These are phyloP conservation scores for Eimeria maxima DNA, from an alignment of 169 alveolate species.

Conservation along the genomic window DNA sequence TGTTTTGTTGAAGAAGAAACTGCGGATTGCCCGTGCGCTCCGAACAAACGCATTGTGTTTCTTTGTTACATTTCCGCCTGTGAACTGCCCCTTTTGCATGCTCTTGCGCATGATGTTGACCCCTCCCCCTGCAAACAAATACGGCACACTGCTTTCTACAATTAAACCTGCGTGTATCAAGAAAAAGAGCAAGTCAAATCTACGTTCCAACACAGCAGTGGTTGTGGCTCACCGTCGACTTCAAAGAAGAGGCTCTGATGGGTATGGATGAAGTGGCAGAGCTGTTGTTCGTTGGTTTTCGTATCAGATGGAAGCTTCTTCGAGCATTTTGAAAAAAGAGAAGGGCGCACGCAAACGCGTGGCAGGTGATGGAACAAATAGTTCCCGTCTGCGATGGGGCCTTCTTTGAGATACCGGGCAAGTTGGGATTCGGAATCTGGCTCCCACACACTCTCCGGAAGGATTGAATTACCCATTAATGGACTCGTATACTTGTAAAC, in stretches of 20 bases:
- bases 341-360: constrained; percentile 47
- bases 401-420: constrained; percentile 1
- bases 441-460: constrained; percentile 67
- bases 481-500: constrained; percentile 51
- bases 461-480: neutral
- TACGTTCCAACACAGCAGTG: neutral
- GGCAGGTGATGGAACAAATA: constrained; percentile 19
- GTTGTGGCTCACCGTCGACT: constrained; percentile 52
- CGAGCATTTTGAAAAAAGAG: constrained; percentile 1
- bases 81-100: neutral
- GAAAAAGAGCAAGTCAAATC: neutral
- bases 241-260: constrained; percentile 47
- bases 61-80: neutral
- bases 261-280: constrained; percentile 65
- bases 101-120: constrained; percentile 40
- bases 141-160: neutral
- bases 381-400: neutral
- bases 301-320: constrained; percentile 11
- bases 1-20: constrained; percentile 30
- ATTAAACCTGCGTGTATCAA: neutral
- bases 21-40: constrained; percentile 12
- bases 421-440: constrained; percentile 8
- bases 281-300: constrained; percentile 11
- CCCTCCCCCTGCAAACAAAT: constrained; percentile 34
- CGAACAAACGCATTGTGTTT: constrained; percentile 14